Conservation (phyloP, 495 filamentous ascomycete genomes). For the Aspergillus funiculosus region DNA sequence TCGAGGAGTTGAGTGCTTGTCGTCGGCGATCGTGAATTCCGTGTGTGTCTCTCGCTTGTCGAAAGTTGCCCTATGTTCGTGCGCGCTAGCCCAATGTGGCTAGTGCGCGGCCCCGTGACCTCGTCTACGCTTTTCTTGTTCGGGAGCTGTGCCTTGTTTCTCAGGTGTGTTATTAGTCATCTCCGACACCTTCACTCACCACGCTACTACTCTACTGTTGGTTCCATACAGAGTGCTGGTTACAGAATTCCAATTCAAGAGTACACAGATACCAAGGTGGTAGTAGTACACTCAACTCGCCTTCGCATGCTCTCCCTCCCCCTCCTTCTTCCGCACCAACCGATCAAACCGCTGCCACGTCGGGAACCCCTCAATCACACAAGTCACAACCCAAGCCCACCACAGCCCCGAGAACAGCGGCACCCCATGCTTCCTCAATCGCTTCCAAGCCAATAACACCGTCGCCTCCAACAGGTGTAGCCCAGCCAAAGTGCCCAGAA, state of each 20-base stretch:
- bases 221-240: too few species aligned
- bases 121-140: slow-evolving; percentile 13
- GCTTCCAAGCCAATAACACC: slow-evolving; percentile 46
- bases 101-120: slow-evolving; percentile 20
- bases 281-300: slow-evolving; percentile 11
- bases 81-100: slow-evolving; percentile 6
- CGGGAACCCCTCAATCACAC: slow-evolving; percentile 57
- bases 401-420: slow-evolving; percentile 46
- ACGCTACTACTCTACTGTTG: too few species aligned
- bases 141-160: background rate
- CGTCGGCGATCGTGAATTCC: slow-evolving; percentile 43
- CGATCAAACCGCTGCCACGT: slow-evolving; percentile 50
- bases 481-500: slow-evolving; percentile 42
- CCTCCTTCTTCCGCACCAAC: slow-evolving; percentile 48
- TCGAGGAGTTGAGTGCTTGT: slow-evolving; percentile 38
- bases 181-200: background rate
- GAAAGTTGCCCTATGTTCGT: slow-evolving; percentile 37
- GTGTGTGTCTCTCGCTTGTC: slow-evolving; percentile 45
- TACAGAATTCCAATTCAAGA: too few species aligned
- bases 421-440: slow-evolving; percentile 54
- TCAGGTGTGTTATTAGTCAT: background rate
- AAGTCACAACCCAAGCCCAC: slow-evolving; percentile 56
- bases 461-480: slow-evolving; percentile 51
- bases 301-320: slow-evolving; percentile 29
- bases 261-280: background rate